These are phyloP conservation scores for Colletotrichum sp. DNA, from an alignment of 2,329 filamentous ascomycete genomes.

Conservation along the genomic window DNA sequence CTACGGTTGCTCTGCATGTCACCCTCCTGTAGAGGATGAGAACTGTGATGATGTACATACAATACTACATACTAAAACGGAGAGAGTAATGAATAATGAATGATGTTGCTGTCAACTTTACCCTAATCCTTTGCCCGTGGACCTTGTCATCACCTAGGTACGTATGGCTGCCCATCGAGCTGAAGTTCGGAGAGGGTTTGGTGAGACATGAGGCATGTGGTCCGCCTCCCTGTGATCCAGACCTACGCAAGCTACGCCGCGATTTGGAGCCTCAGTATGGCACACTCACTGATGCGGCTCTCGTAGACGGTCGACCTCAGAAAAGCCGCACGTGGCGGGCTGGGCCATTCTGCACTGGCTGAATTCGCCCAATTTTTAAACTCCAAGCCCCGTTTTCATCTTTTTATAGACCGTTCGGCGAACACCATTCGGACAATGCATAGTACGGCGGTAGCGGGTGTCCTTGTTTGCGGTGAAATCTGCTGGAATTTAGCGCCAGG, in stretches of 20 bases:
- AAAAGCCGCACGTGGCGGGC: neutral
- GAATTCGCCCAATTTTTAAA: neutral
- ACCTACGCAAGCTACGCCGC: neutral
- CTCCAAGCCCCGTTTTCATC: neutral
- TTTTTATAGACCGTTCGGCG: neutral
- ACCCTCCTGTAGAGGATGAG: neutral
- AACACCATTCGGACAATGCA: neutral
- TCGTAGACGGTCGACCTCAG: neutral
- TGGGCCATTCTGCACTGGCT: neutral
- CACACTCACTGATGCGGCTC: neutral
- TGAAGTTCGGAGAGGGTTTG: neutral
- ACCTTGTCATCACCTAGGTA: neutral
- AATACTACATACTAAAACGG: neutral
- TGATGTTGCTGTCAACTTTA: neutral
- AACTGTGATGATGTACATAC: neutral
- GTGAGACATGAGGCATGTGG: neutral
- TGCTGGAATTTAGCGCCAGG: neutral
- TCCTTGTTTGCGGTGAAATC: neutral
- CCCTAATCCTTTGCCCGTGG: neutral
- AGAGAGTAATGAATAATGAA: neutral
- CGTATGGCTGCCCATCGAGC: neutral
- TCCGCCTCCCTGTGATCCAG: neutral
- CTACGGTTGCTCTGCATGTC: slow-evolving; percentile 11
- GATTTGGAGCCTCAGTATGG: neutral
- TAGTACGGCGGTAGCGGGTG: neutral